Percentiles rank a stretch among this genome's conserved stretches.
phyloP scores from a whole-genome alignment of 2,329 filamentous ascomycete species.

The Bipolaris sorokiniana region DNA sequence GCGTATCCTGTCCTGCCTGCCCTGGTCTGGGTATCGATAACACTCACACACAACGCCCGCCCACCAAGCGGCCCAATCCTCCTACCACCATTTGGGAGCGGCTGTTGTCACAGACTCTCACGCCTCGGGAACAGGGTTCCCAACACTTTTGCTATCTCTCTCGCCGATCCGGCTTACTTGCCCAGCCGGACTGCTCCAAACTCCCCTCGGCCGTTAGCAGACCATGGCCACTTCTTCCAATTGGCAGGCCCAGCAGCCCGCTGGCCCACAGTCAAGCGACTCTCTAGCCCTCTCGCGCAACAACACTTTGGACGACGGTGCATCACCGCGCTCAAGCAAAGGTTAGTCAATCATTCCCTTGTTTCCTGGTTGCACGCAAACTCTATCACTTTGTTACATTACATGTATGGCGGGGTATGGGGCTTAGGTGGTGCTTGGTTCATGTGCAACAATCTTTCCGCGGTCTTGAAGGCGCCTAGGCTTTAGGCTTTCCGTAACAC shows the following conservation, averaged over 20 bases:
- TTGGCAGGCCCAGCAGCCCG: slow-evolving; percentile 29
- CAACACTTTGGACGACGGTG: slow-evolving; percentile 30
- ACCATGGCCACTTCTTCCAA: slow-evolving; percentile 38
- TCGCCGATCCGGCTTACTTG: slow-evolving; percentile 13
- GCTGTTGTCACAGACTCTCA: slow-evolving; percentile 15
- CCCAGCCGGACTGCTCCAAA: background rate
- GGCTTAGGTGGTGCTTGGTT: background rate
- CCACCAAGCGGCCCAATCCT: slow-evolving; percentile 18
- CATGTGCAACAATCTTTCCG: background rate
- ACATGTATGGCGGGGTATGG: background rate
- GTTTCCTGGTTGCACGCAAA: background rate
- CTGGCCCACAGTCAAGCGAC: slow-evolving; percentile 28
- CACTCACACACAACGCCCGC: slow-evolving; percentile 18
- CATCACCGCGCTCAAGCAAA: slow-evolving; percentile 43
- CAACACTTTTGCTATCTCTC: slow-evolving; percentile 1
- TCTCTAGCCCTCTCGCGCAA: slow-evolving; percentile 21
- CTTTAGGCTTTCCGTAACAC: background rate
- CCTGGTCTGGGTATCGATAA: slow-evolving; percentile 17
- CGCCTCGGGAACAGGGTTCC: slow-evolving; percentile 7
- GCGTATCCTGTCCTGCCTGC: slow-evolving; percentile 16
- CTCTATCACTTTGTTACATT: background rate
- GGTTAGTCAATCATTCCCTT: slow-evolving; percentile 31
- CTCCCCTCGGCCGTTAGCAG: slow-evolving; percentile 20
- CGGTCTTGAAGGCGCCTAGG: background rate
- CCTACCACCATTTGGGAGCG: slow-evolving; percentile 23